Evolutionary conservation across 176 grass and related monocot genomes (phyloP), one percentile per base, ranked within the genome.

Genomic region (Leersia perrieri): DNA sequence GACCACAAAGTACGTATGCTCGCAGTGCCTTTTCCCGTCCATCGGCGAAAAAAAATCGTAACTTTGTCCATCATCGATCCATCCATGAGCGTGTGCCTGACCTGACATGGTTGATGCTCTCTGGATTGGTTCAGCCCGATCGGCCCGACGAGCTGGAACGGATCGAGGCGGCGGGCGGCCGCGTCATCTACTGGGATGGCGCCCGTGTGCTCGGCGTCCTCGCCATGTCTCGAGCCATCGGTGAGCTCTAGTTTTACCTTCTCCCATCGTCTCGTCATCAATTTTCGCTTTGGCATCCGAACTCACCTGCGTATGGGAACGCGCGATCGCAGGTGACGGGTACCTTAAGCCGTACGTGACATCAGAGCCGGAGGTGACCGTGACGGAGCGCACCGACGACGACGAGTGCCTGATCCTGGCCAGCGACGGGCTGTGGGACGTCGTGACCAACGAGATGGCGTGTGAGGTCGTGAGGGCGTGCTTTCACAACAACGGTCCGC

Each of bases 341-440:
- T 95, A 87, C 70, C 86, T 95, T 3, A 99, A 95, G 65, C 96
- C 93, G 58, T 95, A 65, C n/a, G 93, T 99, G 82, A 90, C 74
- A 42, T 72, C 96, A 53, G 96, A 95, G 66, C 93, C 93, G 25
- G 96, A 95, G 88, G 96, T 95, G 35, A 91, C 96, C 0, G 68
- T 99, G 76, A 91, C 88, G 20, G 90, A 93, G 69, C 91, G 93
- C 79, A 86, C 74, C 42, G 84, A 95, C 7, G 88, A 72, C 1
- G 93, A 99, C 49, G 93, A 99, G 71, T 99, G 90, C 71, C 85
- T 99, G 82, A 99, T 99, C 66, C 84, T 99, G 45, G 93, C 93
- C 2, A 95, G 93, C 82, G 96, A 99, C 75, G 96, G 96, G 45
- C 87, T 99, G 49, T 99, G 93, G 93, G 96, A 99, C 75, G 96